Evolutionary conservation across 768 basidiomycete genomes (phyloP).

Genomic region (Auricularia heimuer): DNA sequence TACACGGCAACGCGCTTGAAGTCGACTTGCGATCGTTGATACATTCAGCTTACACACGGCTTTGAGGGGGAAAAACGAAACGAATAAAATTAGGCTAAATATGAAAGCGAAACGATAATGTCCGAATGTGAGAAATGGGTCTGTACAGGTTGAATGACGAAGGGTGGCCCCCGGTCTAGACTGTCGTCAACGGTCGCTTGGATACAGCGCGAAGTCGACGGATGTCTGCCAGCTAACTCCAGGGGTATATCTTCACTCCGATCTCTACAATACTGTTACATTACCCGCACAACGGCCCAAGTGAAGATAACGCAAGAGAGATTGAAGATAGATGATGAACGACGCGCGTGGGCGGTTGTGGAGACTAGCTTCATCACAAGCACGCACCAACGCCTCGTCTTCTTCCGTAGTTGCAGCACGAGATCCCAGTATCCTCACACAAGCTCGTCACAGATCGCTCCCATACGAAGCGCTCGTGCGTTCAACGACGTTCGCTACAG

Average conservation of each 20-base stretch:
- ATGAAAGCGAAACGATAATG: neutral
- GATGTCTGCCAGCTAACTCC: neutral
- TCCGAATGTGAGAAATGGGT: neutral
- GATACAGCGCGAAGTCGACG: neutral
- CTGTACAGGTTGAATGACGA: neutral
- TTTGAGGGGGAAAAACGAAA: neutral
- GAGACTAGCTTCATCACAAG: slow-evolving; percentile 1
- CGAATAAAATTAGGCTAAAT: neutral
- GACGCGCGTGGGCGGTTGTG: neutral
- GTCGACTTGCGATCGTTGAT: too few species aligned
- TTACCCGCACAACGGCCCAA: neutral
- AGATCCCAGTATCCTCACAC: neutral
- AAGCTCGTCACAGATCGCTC: neutral
- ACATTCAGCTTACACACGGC: too few species aligned
- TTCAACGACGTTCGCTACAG: slow-evolving; percentile 1
- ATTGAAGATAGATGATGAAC: neutral
- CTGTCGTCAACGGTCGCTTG: neutral
- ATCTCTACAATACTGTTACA: neutral
- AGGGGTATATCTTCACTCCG: neutral
- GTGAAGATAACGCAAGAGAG: neutral
- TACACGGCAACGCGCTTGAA: too few species aligned
- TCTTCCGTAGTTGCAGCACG: neutral
- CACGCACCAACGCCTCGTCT: neutral
- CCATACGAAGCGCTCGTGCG: neutral
- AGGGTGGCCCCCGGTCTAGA: neutral